phyloP scores from a whole-genome alignment of 495 filamentous ascomycete genomes.

The Podospora conica region DNA sequence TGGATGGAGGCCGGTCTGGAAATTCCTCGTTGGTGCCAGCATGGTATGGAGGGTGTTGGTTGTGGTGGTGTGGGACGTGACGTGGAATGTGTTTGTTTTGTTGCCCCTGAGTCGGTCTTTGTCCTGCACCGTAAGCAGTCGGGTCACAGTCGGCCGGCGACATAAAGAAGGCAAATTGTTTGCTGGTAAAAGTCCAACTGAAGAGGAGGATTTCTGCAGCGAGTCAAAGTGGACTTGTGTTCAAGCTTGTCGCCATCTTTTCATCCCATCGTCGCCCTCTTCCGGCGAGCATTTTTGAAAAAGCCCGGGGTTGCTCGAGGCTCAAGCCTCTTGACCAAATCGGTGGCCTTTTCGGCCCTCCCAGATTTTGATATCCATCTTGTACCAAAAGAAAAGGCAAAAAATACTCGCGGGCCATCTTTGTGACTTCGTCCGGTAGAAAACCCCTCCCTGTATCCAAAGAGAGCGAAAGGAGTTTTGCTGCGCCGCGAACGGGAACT shows the following conservation, averaged over 20 bases:
- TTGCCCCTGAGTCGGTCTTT: background rate
- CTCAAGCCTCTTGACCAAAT: no score
- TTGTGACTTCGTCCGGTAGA: background rate
- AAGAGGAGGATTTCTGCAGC: no score
- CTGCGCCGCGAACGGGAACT: no score
- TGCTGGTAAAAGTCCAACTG: background rate
- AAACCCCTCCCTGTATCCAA: background rate
- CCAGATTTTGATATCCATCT: no score
- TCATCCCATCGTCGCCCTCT: background rate
- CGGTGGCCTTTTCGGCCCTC: no score
- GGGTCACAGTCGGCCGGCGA: background rate
- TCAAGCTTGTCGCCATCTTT: background rate
- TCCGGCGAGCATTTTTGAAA: background rate
- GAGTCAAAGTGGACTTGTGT: no score
- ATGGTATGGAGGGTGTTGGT: background rate
- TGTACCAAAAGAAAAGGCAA: background rate
- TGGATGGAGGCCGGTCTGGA: background rate
- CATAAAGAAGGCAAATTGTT: background rate
- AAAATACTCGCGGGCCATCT: background rate
- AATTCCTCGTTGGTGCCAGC: background rate
- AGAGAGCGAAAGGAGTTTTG: background rate
- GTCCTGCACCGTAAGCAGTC: background rate
- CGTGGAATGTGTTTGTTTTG: background rate
- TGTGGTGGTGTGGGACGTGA: background rate
- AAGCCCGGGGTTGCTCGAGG: no score